Percentiles rank a stretch among this genome's conserved stretches.
phyloP scores from a whole-genome alignment of 805 yeast genomes.

The Candida xyloterini region DNA sequence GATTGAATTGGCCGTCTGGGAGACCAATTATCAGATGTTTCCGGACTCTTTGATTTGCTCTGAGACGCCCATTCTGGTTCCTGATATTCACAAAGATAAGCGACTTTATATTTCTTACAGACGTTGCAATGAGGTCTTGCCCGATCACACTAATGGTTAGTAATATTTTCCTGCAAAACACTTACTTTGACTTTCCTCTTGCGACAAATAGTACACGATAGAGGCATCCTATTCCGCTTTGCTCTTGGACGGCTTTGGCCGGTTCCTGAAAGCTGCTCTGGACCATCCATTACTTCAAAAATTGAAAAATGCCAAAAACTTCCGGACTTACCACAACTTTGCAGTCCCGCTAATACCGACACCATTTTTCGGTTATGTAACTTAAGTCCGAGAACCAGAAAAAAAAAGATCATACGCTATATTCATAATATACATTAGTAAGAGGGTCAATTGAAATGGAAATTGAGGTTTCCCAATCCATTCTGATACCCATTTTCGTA shows the following conservation, averaged over 20 bases:
- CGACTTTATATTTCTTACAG: slow-evolving; percentile 30
- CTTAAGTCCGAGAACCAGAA: slow-evolving; percentile 3
- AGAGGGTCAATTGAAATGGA: slow-evolving; percentile 8
- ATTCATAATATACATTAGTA: slow-evolving; percentile 3
- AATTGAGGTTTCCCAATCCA: slow-evolving; percentile 21
- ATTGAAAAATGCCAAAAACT: not conserved
- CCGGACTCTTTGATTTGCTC: not conserved
- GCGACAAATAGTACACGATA: slow-evolving; percentile 47
- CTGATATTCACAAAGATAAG: slow-evolving; percentile 31
- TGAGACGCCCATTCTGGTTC: slow-evolving; percentile 31
- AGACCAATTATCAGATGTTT: not conserved
- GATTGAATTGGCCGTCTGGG: not conserved
- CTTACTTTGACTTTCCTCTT: slow-evolving; percentile 43
- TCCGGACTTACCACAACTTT: not conserved
- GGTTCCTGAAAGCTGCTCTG: not conserved
- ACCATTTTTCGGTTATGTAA: not conserved
- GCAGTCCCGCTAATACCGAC: slow-evolving; percentile 11
- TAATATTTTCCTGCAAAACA: slow-evolving; percentile 13
- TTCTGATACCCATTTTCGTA: slow-evolving; percentile 9
- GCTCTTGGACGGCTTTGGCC: slow-evolving; percentile 12
- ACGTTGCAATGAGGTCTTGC: slow-evolving; percentile 34
- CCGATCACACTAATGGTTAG: slow-evolving; percentile 32
- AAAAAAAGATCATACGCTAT: not conserved
- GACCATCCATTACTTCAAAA: not conserved
- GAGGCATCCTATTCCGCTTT: slow-evolving; percentile 40